phyloP scores from a whole-genome alignment of 2,329 filamentous ascomycete species.

The Cladosporium sp. region DNA sequence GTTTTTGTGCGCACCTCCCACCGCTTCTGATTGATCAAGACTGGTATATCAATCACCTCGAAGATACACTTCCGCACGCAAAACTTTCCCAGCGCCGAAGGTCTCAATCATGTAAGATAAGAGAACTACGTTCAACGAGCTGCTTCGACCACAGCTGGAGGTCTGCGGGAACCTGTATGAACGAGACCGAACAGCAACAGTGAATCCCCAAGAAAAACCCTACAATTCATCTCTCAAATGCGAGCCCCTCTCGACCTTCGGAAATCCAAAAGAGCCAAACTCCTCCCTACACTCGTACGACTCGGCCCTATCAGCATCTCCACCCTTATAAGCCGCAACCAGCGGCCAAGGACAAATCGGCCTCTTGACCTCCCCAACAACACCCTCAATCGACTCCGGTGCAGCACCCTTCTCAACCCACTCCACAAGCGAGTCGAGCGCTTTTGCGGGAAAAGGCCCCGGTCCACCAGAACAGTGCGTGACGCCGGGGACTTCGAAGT shows the following conservation, averaged over 20 bases:
- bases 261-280: constrained; percentile 13
- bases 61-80: too few relatives aligned
- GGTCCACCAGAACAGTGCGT: constrained; percentile 32
- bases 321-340: constrained; percentile 33
- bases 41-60: too few relatives aligned
- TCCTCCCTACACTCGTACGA: constrained; percentile 21
- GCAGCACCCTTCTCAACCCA: constrained; percentile 30
- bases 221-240: not conserved
- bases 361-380: constrained; percentile 41
- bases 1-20: too few relatives aligned
- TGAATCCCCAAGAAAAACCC: too few relatives aligned
- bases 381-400: constrained; percentile 23
- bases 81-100: too few relatives aligned
- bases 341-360: constrained; percentile 40
- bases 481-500: constrained; percentile 38
- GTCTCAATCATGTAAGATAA: too few relatives aligned
- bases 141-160: too few relatives aligned
- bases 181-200: too few relatives aligned
- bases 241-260: not conserved
- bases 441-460: constrained; percentile 23
- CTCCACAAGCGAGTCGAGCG: constrained; percentile 18
- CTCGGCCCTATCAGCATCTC: constrained; percentile 29
- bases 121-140: too few relatives aligned
- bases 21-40: too few relatives aligned
- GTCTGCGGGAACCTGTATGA: too few relatives aligned